phyloP scores from a whole-genome alignment of 2,329 filamentous ascomycete species.

The Ilyonectria robusta region DNA sequence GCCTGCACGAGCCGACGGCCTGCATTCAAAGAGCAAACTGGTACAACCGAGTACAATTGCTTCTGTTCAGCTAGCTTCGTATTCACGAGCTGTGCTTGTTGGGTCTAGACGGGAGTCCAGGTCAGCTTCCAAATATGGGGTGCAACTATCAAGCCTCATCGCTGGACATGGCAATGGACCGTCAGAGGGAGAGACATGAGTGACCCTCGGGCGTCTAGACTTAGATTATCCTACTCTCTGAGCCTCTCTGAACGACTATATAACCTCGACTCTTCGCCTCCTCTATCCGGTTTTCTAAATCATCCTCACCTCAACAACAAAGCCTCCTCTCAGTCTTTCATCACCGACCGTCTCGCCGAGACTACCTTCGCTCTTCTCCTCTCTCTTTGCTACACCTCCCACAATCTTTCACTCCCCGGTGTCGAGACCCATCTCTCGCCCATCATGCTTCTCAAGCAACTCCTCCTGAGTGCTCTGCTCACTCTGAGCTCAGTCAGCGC shows the following conservation, averaged over 20 bases:
- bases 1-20: too few relatives aligned
- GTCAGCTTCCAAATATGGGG: not conserved
- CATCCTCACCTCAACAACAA: not conserved
- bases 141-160: not conserved
- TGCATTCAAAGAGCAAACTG: too few relatives aligned
- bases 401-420: not conserved
- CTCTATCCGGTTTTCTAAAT: not conserved
- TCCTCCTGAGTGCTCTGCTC: constrained; percentile 1
- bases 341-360: not conserved
- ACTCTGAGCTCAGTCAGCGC: constrained; percentile 3
- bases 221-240: not conserved
- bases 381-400: not conserved
- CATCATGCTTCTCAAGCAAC: constrained; percentile 9
- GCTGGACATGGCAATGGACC: not conserved
- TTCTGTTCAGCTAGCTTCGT: not conserved
- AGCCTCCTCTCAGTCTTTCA: not conserved
- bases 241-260: not conserved
- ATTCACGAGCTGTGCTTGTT: not conserved
- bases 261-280: not conserved
- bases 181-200: not conserved
- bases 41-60: not conserved
- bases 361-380: not conserved
- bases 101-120: not conserved
- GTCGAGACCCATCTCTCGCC: not conserved
- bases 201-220: not conserved